Base-by-base conservation (phyloP, 805 yeast species). In the Cyberlindnera saturnus region DNA sequence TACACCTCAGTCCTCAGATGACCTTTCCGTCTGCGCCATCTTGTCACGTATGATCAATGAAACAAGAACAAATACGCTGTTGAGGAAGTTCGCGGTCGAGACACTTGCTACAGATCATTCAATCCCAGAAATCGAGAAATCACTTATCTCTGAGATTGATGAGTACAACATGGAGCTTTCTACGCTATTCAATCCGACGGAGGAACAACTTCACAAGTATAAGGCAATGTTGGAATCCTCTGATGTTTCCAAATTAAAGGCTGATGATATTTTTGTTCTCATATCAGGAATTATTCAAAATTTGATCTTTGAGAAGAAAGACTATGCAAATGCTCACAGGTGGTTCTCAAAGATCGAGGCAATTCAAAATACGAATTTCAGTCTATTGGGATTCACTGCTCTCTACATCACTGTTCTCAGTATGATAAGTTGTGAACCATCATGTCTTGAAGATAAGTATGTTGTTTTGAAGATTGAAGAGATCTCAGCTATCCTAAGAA, bases 361-460 rank as follows among this genome's bases (percentile, higher is more conserved):
- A 3, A 10, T 32, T 3, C 40, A 36, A 16, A 34, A 46, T 16
- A 39, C 49, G 18, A 36, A 47, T 19, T 48, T 58, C 48, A 23
- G 44, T 6, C 35, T 62, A 8, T 39, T 62, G 23, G 65, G 66
- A 2, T 62, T 62, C 44, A 58, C 66, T 8, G 56, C 65, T 3
- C 43, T 62, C 26, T 59, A 55, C 43, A 46, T 48, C 18, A 49
- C 59, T 15, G 50, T 59, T 23, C 36, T 54, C 13, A 47, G 52
- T 17, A 46, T 59, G 50, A 52, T 51, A 13, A 46, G 51, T 14
- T 32, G 48, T 10, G 40, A 48, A n/a, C 43, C 45, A 2, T 17
- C 44, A 16, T 49, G 50, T 23, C 17, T 41, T 10, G 34, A 47
- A 37, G 56, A 53, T 32, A 41, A 44, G 16, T 51, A 51, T 9